Evolutionary conservation across 352 stramenopile species (phyloP).

Genomic region (Pythium aphanidermatum): DNA sequence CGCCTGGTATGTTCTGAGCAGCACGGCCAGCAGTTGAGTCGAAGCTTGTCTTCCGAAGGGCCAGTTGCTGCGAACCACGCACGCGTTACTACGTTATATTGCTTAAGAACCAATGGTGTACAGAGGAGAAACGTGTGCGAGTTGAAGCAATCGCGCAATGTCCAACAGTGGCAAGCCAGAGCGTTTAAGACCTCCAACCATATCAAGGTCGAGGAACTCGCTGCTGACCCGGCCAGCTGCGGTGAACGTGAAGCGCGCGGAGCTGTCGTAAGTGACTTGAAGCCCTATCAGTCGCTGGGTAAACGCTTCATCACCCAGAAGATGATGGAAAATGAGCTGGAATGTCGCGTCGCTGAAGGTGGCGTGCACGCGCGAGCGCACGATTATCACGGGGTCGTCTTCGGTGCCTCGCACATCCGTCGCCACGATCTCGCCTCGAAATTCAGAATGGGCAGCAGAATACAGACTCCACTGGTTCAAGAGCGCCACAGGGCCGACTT

Average conservation of each 20-base stretch:
- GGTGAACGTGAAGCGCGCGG: conserved; percentile 3
- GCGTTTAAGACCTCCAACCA: conserved; percentile 1
- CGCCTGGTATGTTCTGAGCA: no score
- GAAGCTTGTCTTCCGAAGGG: no score
- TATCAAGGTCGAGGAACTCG: conserved; percentile 1
- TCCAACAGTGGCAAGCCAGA: conserved; percentile 1
- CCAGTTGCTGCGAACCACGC: no score
- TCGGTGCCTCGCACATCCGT: not conserved
- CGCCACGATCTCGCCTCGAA: not conserved
- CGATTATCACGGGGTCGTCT: conserved; percentile 2
- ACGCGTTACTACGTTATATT: no score
- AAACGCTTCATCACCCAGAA: not conserved
- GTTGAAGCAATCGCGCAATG: conserved; percentile 1
- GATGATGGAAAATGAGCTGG: conserved; percentile 8
- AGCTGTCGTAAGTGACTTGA: conserved; percentile 4
- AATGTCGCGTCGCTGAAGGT: conserved; percentile 5
- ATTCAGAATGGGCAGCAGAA: not conserved
- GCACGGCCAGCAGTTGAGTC: no score
- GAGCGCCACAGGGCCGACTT: not conserved
- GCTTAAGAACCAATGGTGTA: no score
- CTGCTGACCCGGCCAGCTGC: not conserved
- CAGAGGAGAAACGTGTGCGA: no score
- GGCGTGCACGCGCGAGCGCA: conserved; percentile 3
- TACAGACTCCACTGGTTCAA: conserved; percentile 3
- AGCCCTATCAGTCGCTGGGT: not conserved